Evolutionary conservation across 345 rosid species (phyloP), one percentile per base, ranked within the genome.

Genomic region (Citropsis articulata): DNA sequence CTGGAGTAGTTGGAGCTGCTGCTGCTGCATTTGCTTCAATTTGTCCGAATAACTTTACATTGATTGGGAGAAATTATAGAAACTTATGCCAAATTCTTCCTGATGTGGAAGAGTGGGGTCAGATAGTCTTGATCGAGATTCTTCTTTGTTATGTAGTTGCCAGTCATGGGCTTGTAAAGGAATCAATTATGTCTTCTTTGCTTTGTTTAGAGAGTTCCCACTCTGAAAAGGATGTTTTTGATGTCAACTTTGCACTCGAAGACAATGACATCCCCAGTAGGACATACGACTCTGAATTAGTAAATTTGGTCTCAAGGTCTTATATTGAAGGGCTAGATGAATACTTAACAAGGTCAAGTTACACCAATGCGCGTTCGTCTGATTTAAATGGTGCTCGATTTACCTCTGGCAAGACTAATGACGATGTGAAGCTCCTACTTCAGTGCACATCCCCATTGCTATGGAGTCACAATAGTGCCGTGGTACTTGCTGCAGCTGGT

Each of bases 31-130:
- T 94, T 86, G 83, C 94, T 81, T 86, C 94, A 45, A 82, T 94
- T 77, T 96, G 99, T 85, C 97, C 99, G 40, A 89, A 84, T 81
- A 94, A 91, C 82, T 92, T 94, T 72, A 72, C 88, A 65, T 80
- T 94, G 77, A 89, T 96, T n/a, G 87, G 87, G 35, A 90, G 81
- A 84, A 91, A 83, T 74, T 96, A 91, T 80, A 88, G 84, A 84
- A 92, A 88, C 84, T 64, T 96, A 72, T 94, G 99, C 76, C 91
- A 94, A 85, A 87, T 92, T 83, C 97, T 96, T 81, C 99, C 98
- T 45, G 98, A 96, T 69, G 97, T 94, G 68, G 99, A 96, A 87
- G 99, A 94, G 77, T 96, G 99, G 99, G 99, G 99, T 76, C 98
- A 92, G 85, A 94, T 94, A 84, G 78, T 86, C 82, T 88, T 94